Evolutionary conservation across 768 basidiomycete species (phyloP).

Genomic region (Dacryopinax spathularia): DNA sequence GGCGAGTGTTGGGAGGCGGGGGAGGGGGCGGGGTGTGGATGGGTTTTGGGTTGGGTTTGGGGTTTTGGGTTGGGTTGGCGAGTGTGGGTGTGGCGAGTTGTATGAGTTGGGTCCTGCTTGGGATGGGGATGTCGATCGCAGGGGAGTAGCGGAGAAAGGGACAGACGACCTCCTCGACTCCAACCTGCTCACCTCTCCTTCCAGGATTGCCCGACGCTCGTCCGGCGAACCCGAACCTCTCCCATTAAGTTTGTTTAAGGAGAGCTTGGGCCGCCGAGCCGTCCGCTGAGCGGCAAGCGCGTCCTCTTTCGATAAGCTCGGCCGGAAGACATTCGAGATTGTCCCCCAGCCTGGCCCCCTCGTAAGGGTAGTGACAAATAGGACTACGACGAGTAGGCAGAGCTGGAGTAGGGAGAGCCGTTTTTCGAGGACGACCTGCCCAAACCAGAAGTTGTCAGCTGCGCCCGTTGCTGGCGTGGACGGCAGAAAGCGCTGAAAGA

Average conservation of each 20-base stretch:
- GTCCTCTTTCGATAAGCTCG: background rate
- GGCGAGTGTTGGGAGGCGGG: constrained; percentile 21
- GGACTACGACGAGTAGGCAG: constrained; percentile 63
- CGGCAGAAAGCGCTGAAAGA: no score
- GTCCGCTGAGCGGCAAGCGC: background rate
- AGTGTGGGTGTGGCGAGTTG: no score
- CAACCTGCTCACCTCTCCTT: background rate
- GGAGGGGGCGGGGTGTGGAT: constrained; percentile 7
- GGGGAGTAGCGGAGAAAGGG: background rate
- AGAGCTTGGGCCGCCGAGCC: background rate
- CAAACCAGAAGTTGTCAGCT: no score
- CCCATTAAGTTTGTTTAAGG: background rate
- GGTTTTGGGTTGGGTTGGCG: no score
- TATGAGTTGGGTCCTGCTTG: no score
- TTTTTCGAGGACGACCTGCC: constrained; percentile 79
- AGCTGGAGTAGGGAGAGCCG: constrained; percentile 80
- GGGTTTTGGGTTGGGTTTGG: constrained; percentile 1
- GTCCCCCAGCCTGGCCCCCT: constrained; percentile 36
- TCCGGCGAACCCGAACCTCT: background rate
- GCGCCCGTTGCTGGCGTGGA: no score
- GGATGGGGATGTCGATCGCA: background rate
- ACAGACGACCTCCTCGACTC: background rate
- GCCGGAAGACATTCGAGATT: background rate
- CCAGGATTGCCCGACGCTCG: background rate
- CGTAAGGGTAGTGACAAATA: constrained; percentile 76